phyloP scores from a whole-genome alignment of 1,139 yeast genomes.

The Saccharomyces hybrid region DNA sequence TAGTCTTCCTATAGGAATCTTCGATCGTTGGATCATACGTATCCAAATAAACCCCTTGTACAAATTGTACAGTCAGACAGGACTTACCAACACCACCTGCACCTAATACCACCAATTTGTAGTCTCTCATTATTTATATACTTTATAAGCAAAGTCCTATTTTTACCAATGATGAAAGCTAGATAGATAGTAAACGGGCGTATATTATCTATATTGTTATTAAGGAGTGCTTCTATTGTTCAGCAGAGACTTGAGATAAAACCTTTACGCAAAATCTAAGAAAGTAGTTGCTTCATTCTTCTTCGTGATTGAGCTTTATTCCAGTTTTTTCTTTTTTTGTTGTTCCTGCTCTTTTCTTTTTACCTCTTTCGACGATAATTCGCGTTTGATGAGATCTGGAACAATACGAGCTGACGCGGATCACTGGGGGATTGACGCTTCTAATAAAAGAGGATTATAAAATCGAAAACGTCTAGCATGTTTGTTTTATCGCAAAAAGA shows the following conservation, averaged over 20 bases:
- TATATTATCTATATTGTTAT: not conserved
- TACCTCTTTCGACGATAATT: not conserved
- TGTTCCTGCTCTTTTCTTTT: not conserved
- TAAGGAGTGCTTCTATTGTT: not conserved
- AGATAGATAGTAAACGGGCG: not conserved
- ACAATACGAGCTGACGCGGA: not conserved
- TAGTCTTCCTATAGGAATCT: constrained; percentile 88
- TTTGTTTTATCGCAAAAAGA: not conserved
- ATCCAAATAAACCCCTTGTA: constrained; percentile 86
- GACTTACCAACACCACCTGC: constrained; percentile 99
- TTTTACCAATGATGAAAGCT: not conserved
- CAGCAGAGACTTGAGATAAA: not conserved
- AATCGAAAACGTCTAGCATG: not conserved
- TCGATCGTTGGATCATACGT: constrained; percentile 97
- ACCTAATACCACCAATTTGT: constrained; percentile 87
- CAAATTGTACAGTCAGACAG: constrained; percentile 83
- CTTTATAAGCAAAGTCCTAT: not conserved
- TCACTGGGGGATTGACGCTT: not conserved
- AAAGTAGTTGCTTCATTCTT: not conserved
- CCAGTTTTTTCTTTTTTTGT: not conserved
- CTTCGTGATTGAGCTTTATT: not conserved
- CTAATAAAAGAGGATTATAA: not conserved
- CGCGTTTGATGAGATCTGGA: not conserved
- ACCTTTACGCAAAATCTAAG: not conserved
- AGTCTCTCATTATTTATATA: constrained; percentile 34